phyloP scores from a whole-genome alignment of 148 eudicot species.

The Suaeda aralocaspica region DNA sequence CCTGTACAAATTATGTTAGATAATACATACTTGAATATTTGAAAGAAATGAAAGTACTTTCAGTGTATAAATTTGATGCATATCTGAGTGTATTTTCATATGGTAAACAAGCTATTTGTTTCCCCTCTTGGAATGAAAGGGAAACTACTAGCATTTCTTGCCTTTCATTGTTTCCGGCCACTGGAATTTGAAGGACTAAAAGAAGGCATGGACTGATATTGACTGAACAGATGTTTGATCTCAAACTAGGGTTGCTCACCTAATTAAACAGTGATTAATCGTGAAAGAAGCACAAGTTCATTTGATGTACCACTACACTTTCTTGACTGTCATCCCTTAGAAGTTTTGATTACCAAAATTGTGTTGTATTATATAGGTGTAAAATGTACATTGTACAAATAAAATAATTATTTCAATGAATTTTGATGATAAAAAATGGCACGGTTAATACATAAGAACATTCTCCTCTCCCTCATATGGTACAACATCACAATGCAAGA shows the following conservation, averaged over 20 bases:
- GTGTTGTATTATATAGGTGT: constrained; percentile 16
- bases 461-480: constrained; percentile 17
- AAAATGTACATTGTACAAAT: constrained; percentile 11
- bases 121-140: not conserved
- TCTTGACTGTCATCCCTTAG: not conserved
- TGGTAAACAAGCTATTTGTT: not conserved
- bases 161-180: not conserved
- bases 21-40: constrained; percentile 6
- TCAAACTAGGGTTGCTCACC: not conserved
- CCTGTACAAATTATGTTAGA: constrained; percentile 6
- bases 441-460: constrained; percentile 8
- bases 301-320: not conserved
- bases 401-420: constrained; percentile 16
- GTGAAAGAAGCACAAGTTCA: not conserved
- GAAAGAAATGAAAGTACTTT: not conserved
- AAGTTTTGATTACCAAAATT: constrained; percentile 18
- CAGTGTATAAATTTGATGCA: not conserved
- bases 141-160: not conserved
- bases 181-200: too few relatives aligned
- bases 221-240: too few relatives aligned
- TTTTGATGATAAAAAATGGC: constrained; percentile 5
- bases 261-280: too few relatives aligned
- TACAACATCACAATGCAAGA: constrained; percentile 13
- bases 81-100: not conserved
- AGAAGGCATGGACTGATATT: too few relatives aligned